Evolutionary conservation across 208 protist species (phyloP).

Genomic region (Trypanosoma grayi): DNA sequence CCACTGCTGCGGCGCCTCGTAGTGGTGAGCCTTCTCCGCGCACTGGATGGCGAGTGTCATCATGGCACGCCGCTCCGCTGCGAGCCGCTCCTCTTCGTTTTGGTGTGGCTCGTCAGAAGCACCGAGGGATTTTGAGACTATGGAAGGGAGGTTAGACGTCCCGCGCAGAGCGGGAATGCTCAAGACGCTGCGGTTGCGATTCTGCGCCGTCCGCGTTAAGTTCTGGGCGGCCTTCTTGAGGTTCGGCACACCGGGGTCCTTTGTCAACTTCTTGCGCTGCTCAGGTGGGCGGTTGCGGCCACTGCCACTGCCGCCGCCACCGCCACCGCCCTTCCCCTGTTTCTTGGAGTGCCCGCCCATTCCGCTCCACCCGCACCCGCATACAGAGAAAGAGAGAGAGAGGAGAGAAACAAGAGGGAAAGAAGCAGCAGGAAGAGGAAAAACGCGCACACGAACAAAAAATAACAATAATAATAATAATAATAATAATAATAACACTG

Average conservation of each 20-base stretch:
- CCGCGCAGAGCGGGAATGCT: constrained; percentile 46
- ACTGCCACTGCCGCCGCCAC: constrained; percentile 32
- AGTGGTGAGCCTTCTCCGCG: constrained; percentile 71
- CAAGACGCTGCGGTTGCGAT: constrained; percentile 66
- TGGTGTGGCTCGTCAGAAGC: not conserved
- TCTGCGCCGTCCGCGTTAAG: constrained; percentile 56
- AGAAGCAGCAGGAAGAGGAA: constrained; percentile 4
- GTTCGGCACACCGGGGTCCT: constrained; percentile 80
- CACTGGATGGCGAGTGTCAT: constrained; percentile 63
- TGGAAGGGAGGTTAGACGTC: constrained; percentile 6
- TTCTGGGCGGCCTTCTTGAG: constrained; percentile 63
- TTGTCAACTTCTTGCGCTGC: constrained; percentile 56
- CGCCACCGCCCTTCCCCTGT: constrained; percentile 70
- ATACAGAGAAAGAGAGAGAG: constrained; percentile 8
- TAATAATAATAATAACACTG: not conserved
- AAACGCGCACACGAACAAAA: not conserved
- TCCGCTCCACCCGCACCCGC: not conserved
- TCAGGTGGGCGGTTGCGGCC: constrained; percentile 28
- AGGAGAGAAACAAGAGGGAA: constrained; percentile 5
- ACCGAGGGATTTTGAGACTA: not conserved
- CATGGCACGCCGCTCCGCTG: constrained; percentile 66
- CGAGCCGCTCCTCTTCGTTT: constrained; percentile 40
- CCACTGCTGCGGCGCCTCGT: constrained; percentile 55
- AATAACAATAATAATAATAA: not conserved
- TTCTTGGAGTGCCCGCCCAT: constrained; percentile 92